Evolutionary conservation across 768 basidiomycete species (phyloP), one percentile per base, ranked within the genome.

Genomic region (Boletus fagicola): DNA sequence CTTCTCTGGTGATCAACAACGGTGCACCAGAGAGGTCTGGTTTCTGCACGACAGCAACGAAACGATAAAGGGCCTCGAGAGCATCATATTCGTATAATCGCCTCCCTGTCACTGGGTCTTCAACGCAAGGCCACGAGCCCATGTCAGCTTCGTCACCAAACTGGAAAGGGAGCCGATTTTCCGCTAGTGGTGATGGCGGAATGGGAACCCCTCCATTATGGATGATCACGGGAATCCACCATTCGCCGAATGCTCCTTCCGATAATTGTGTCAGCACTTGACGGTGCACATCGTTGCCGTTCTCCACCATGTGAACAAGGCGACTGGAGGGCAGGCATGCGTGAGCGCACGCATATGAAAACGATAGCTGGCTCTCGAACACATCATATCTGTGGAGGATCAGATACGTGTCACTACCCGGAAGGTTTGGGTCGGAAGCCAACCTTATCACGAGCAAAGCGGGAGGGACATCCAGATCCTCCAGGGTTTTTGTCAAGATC

Each of bases 371-470:
- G 59, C 85, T 83, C 60, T 86, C 82, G 54, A 83, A 83, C 1
- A 42, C 36, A 57, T 58, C 58, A 43, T 58, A 68, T 65, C 87
- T 88, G 38, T 39, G 42, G 30, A 53, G 45, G 38, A 59, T 62
- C 40, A 63, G 35, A 56, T 53, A 38, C 9, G 55, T 39, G 39
- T 38, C 18, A 65, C 51, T 45, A 33, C 51, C 1, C 26, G 16
- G 20, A 26, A 44, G n/a, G 31, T 31, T 36, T 8, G 11, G 46
- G 18, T 42, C 15, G 11, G 35, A 49, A 15, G 62, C 80, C 46
- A 58, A 88, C 88, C 85, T 77, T 63, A 92, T 78, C 11, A 92
- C 79, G 30, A 86, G 71, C 8, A 80, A 77, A 8, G 78, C 80
- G 31, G 77, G 77, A 7, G 85, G 82, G 28, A 88, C 52, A 47